These are phyloP conservation scores for Alternaria panax DNA, from an alignment of 2,329 filamentous ascomycete species.

Conservation along the genomic window DNA sequence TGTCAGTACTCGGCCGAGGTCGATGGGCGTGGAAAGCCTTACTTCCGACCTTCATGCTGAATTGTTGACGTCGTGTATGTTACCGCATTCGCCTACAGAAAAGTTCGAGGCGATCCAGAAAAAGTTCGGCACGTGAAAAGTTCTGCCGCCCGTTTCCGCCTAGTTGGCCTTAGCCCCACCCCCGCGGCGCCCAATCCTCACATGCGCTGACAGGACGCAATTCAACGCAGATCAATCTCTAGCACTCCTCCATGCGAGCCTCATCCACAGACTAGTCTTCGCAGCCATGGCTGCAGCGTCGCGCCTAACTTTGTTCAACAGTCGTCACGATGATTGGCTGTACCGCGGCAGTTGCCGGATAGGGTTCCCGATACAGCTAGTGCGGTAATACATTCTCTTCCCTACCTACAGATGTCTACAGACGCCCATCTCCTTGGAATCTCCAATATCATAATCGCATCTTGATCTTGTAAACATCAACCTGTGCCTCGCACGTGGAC, in stretches of 20 bases:
- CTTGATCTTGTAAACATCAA: not conserved
- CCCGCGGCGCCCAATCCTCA: slow-evolving; percentile 8
- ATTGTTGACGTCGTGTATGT: slow-evolving; percentile 21
- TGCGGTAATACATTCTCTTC: slow-evolving; percentile 1
- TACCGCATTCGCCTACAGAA: slow-evolving; percentile 19
- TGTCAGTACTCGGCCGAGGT: slow-evolving; percentile 11
- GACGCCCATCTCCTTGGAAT: not conserved
- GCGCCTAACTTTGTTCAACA: not conserved
- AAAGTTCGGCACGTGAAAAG: slow-evolving; percentile 21
- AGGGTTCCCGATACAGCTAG: slow-evolving; percentile 26
- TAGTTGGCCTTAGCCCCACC: slow-evolving; percentile 9
- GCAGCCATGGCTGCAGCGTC: not conserved
- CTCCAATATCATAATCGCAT: not conserved
- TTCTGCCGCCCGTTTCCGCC: slow-evolving; percentile 14
- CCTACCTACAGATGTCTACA: slow-evolving; percentile 1
- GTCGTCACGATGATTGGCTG: slow-evolving; percentile 19
- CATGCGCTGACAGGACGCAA: not conserved
- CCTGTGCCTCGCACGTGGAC: not conserved
- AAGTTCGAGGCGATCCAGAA: slow-evolving; percentile 37
- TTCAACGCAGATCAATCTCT: not conserved
- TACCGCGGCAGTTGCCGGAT: slow-evolving; percentile 16
- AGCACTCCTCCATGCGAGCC: not conserved
- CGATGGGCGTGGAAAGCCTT: slow-evolving; percentile 17
- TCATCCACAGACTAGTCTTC: not conserved
- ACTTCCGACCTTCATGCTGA: slow-evolving; percentile 55